Base-by-base conservation (phyloP, 1,139 yeast genomes). In the Hyphopichia fennica region DNA sequence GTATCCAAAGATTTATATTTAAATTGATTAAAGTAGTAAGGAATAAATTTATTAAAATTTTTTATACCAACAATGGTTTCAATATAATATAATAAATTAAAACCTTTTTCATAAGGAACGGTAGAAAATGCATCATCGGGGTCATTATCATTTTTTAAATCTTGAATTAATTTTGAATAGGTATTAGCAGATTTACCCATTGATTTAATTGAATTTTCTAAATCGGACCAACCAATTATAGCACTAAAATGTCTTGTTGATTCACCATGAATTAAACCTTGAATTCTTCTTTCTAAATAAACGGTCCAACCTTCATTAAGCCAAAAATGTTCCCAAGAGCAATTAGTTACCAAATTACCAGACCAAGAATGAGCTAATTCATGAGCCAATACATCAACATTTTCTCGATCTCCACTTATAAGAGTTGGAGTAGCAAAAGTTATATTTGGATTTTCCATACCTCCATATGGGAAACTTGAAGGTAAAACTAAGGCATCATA, bases 21-120 rank as follows among this genome's bases (percentile, higher is more conserved):
- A 71, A 73, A 90, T 56, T 78, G 81, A 45, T 63, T 66, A 65
- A 90, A 90, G 67, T 90, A 90, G 62, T 76, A 76, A 41, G 87
- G 87, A 53, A 90, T 83, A 59, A 87, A 90, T 37, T 85, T 84
- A 60, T 88, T 95, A 60, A 88, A 90, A 15, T 62, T 75, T 17
- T 69, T 71, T 45, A 62, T 65, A 23, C 87, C 70, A 18, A 67
- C 41, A 23, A 41, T 44, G 11, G 49, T 52, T 47, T 67, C 72
- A 38, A 67, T 49, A 41, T 61, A 56, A 43, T 50, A 65, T 35
- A 67, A 57, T 45, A 67, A 65, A 40, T 56, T 61, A 48, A 62
- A 66, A 13, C 72, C 72, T 45, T 67, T 67, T 46, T 67, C 72
- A 39, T 67, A 67, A 0, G 72, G 72, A 22, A 67, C 56, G 40